Conservation (phyloP, 2,329 filamentous ascomycete species). For the Penicillium sp. region DNA sequence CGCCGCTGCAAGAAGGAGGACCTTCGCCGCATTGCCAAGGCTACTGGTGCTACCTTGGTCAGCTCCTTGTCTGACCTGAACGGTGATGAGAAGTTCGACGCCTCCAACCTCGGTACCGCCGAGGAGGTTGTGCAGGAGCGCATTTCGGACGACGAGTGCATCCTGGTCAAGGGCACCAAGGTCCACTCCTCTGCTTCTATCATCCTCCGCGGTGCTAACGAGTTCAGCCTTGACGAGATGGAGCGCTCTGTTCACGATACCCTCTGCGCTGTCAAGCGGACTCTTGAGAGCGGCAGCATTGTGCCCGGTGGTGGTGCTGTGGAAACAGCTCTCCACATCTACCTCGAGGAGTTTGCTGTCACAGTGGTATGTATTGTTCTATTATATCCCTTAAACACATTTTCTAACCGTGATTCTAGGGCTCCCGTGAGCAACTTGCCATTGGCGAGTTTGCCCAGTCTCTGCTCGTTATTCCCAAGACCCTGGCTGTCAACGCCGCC, state of each 20-base stretch:
- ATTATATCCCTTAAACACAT: neutral
- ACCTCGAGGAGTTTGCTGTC: constrained; percentile 96
- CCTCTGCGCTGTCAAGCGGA: constrained; percentile 93
- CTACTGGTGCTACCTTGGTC: constrained; percentile 89
- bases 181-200: constrained; percentile 91
- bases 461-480: constrained; percentile 93
- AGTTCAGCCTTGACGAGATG: constrained; percentile 98
- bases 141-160: constrained; percentile 98
- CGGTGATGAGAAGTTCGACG: constrained; percentile 94
- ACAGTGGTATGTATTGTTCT: constrained; percentile 70
- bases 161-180: constrained; percentile 94
- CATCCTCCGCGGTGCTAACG: constrained; percentile 92
- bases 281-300: constrained; percentile 92
- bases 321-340: constrained; percentile 98
- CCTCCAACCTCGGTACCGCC: constrained; percentile 82
- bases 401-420: constrained; percentile 40
- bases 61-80: constrained; percentile 95
- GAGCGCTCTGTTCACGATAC: constrained; percentile 98
- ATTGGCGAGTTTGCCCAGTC: constrained; percentile 97
- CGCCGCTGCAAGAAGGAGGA: constrained; percentile 99
- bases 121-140: constrained; percentile 98
- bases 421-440: constrained; percentile 93
- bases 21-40: constrained; percentile 89
- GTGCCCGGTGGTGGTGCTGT: constrained; percentile 95
- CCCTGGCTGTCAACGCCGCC: constrained; percentile 92